Base-by-base conservation (phyloP, 495 filamentous ascomycete species). In the Penicillium goetzii region DNA sequence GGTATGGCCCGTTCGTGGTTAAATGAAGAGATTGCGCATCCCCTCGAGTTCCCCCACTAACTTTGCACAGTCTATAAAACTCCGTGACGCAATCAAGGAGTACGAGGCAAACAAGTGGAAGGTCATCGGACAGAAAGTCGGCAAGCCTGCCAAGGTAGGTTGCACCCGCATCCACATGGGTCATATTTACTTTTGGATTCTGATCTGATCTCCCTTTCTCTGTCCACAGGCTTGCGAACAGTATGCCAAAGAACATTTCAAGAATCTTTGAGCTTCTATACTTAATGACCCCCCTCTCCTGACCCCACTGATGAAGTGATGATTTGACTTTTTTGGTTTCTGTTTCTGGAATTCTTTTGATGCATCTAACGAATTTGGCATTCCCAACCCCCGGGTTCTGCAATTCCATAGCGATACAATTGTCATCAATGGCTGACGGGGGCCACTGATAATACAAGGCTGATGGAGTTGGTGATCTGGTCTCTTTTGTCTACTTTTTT, bases 61-160 rank as follows among this genome's bases (percentile, higher is more conserved):
- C 61, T 50, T 65, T 52, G 36, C 65, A 65, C 74, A 96, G 91
- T 92, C 90, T 72, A 83, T 89, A 65, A 92, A 94, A 28, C 82
- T 98, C 47, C 85, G 95, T 40, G 91, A 89, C 55, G 94, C 94
- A 26, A 99, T 99, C 82, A 97, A 97, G 75, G 95, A 99, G 73
- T 99, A 99, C 76, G 95, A 99, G 73, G 87, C 90, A 61, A 97
- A 92, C 76, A 98, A 97, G 75, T 99, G 95, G 95, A 99, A 99
- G 79, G 85, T 88, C 15, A 98, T 99, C 65, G 95, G 95, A 12
- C 85, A 88, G 71, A 99, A 97, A 78, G 92, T 99, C 64, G 93
- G 94, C 63, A 99, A 99, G 80, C 95, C 95, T 19, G 95, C 95
- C 56, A 99, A 99, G 85, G 92, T 96, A 74, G 50, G 78, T 68